These are phyloP conservation scores for Colletotrichum costaricense DNA, from an alignment of 2,329 filamentous ascomycete genomes.

Conservation along the genomic window DNA sequence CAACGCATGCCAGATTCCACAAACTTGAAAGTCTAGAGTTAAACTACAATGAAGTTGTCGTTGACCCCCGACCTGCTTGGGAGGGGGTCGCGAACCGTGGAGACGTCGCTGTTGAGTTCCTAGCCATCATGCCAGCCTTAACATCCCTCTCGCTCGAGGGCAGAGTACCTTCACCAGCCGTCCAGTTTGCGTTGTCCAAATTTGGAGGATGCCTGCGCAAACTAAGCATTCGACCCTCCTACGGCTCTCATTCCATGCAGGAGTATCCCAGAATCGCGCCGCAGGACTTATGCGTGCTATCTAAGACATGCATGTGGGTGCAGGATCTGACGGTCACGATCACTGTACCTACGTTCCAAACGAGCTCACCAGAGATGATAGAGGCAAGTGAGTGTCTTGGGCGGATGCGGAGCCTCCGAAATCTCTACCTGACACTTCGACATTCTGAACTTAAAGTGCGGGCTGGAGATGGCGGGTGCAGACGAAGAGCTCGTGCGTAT, in stretches of 20 bases:
- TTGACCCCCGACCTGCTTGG: not conserved
- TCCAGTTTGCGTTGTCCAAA: not conserved
- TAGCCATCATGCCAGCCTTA: slow-evolving; percentile 1
- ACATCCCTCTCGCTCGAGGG: not conserved
- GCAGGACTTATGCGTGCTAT: not conserved
- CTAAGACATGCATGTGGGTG: not conserved
- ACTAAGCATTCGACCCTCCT: not conserved
- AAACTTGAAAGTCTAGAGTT: not conserved
- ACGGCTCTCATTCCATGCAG: not conserved
- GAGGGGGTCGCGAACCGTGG: not conserved
- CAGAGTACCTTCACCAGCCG: not conserved
- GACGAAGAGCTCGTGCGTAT: slow-evolving; percentile 1
- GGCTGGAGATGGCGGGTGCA: not conserved
- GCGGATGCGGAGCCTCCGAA: not conserved
- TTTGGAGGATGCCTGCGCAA: not conserved
- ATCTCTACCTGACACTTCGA: not conserved
- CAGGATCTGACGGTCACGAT: not conserved
- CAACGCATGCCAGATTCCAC: not conserved
- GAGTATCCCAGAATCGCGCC: not conserved
- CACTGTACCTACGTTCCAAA: not conserved
- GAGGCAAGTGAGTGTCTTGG: not conserved
- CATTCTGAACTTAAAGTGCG: not conserved
- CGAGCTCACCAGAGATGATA: not conserved
- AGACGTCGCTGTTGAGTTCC: not conserved
- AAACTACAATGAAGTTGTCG: not conserved